Evolutionary conservation across 352 stramenopile genomes (phyloP).

Genomic region (Pythium coloratum): DNA sequence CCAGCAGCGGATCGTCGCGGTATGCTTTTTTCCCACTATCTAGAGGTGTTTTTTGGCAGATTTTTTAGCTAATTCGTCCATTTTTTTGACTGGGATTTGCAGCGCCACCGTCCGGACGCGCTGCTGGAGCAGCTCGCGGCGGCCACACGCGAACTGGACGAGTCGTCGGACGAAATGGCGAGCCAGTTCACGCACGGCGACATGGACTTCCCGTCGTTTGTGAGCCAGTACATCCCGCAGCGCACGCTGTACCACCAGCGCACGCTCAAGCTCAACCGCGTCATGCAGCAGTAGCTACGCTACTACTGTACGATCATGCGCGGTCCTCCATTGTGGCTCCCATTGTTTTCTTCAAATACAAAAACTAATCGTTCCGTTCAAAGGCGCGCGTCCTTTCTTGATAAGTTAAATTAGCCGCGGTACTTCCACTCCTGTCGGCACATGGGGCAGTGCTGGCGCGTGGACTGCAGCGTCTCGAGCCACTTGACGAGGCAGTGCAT

Average conservation of each 20-base stretch:
- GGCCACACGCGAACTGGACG: constrained; percentile 61
- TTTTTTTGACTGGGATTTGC: background rate
- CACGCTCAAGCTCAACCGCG: constrained; percentile 68
- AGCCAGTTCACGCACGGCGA: constrained; percentile 74
- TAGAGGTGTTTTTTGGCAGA: too few species aligned
- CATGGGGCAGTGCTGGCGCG: constrained; percentile 87
- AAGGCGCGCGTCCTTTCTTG: background rate
- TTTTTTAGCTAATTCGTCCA: background rate
- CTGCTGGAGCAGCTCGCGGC: constrained; percentile 67
- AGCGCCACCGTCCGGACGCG: constrained; percentile 71
- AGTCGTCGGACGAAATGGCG: constrained; percentile 69
- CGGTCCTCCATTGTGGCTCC: too few species aligned
- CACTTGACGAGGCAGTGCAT: constrained; percentile 95
- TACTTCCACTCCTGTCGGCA: constrained; percentile 89
- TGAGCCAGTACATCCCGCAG: constrained; percentile 60
- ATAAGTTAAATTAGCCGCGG: constrained; percentile 40
- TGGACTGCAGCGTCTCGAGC: constrained; percentile 83
- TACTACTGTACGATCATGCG: too few species aligned
- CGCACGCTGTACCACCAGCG: constrained; percentile 77
- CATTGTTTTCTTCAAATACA: too few species aligned
- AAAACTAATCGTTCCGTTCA: too few species aligned
- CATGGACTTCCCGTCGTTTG: constrained; percentile 66
- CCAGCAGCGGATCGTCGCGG: constrained; percentile 68
- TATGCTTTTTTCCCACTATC: constrained; percentile 27
- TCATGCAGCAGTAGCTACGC: constrained; percentile 53